Percentiles rank a stretch among this genome's conserved stretches.
These are phyloP conservation scores for Umbilicaria muhlenbergii DNA, from an alignment of 495 filamentous ascomycete species.

Conservation along the genomic window DNA sequence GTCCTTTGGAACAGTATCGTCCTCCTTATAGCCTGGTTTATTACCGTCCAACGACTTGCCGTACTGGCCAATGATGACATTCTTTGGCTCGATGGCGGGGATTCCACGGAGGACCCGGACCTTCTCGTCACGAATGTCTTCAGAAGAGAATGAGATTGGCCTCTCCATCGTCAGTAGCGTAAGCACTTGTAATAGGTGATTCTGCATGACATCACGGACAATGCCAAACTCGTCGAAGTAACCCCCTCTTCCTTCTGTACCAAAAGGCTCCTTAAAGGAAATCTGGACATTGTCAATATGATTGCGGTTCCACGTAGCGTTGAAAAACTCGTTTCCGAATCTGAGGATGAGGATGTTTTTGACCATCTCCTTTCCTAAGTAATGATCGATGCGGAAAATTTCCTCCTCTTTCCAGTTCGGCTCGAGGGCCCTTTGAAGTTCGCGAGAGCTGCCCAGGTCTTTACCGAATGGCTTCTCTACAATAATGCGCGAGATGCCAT, in stretches of 20 bases:
- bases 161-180: constrained; percentile 97
- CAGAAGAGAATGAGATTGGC: constrained; percentile 93
- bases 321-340: constrained; percentile 98
- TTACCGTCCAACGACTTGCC: constrained; percentile 89
- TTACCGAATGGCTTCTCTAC: constrained; percentile 99
- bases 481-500: constrained; percentile 83
- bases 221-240: constrained; percentile 99
- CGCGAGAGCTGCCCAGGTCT: constrained; percentile 83
- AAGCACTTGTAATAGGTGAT: constrained; percentile 90
- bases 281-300: constrained; percentile 99
- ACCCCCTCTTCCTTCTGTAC: constrained; percentile 95
- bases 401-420: constrained; percentile 99
- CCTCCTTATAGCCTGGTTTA: constrained; percentile 97
- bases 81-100: constrained; percentile 94
- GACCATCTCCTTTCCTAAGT: constrained; percentile 99
- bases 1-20: constrained; percentile 95
- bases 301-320: constrained; percentile 96
- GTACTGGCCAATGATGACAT: constrained; percentile 99
- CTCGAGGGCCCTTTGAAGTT: constrained; percentile 86
- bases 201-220: constrained; percentile 97
- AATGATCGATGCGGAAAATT: constrained; percentile 99
- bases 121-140: constrained; percentile 99
- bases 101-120: constrained; percentile 90
- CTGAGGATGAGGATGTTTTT: constrained; percentile 98
- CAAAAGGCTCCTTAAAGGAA: constrained; percentile 98